Base-by-base conservation (phyloP, 371 early-diverging fungal species). In the Dichotomocladium elegans region DNA sequence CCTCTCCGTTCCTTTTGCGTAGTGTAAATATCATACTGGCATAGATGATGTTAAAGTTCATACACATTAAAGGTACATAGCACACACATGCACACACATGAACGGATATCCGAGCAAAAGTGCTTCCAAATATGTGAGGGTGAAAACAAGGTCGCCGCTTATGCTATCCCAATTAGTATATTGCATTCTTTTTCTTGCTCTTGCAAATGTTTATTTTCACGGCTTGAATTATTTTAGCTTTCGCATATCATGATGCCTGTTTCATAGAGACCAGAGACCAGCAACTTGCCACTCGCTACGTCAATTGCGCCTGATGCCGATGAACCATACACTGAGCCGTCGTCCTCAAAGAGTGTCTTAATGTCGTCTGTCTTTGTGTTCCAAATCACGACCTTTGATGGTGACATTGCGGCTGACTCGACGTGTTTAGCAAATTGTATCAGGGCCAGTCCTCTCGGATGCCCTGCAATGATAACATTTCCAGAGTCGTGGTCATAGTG, bases 201-300 rank as follows among this genome's bases (percentile, higher is more conserved):
- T n/a, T n/a, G n/a, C n/a, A n/a, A n/a, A n/a, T n/a, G n/a, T n/a
- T n/a, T n/a, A n/a, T n/a, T n/a, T n/a, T n/a, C n/a, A n/a, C n/a
- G n/a, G n/a, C n/a, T n/a, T n/a, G n/a, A n/a, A n/a, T n/a, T n/a
- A n/a, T n/a, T n/a, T n/a, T n/a, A n/a, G n/a, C n/a, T n/a, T n/a
- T 58, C 34, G 50, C 68, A 68, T 2, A 63, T 44, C 12, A 75
- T 34, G n/a, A 72, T 47, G 3, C 70, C 76, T 28, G 48, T 42
- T 44, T 72, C 72, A 29, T 49, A 62, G 28, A 75, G 48, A 17
- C 66, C 60, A 31, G 72, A 51, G 0, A 71, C 53, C 29, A 75
- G 26, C n/a, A 75, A 37, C 9, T 58, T 62, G 2, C 59, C 40
- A 11, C 37, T 33, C 10, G 21, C 26, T 6, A 43, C 10, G 41